Conservation (phyloP, 1,284 basidiomycete genomes). For the Fomitopsis betulina region DNA sequence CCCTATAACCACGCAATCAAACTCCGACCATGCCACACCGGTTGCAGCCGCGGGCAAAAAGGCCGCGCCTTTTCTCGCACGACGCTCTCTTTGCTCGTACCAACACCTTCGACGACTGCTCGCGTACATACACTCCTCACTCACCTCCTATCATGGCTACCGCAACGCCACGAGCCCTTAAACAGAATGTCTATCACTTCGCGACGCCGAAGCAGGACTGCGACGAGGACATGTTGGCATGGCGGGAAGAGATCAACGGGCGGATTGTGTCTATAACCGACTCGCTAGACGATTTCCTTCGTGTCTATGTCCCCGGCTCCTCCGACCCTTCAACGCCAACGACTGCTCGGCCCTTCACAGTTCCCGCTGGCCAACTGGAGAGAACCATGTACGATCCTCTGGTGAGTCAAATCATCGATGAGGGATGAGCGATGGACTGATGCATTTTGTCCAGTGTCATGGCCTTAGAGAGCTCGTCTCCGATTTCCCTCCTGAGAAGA, state of each 20-base stretch:
- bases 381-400: background rate
- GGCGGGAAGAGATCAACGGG: background rate
- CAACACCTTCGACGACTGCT: background rate
- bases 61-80: background rate
- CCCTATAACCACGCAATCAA: background rate
- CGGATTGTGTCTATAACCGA: background rate
- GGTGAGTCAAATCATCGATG: background rate
- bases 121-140: background rate
- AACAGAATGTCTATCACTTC: background rate
- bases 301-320: background rate
- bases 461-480: background rate
- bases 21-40: slow-evolving; percentile 2
- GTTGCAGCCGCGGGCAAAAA: background rate
- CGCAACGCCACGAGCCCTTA: background rate
- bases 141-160: background rate
- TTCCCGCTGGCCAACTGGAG: background rate
- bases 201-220: background rate
- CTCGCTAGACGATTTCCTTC: background rate
- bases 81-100: background rate
- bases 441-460: background rate
- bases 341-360: background rate
- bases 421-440: too few species aligned
- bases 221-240: background rate
- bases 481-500: background rate
- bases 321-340: background rate